phyloP scores from a whole-genome alignment of 2,329 filamentous ascomycete genomes.

The Cercospora brassicicola region DNA sequence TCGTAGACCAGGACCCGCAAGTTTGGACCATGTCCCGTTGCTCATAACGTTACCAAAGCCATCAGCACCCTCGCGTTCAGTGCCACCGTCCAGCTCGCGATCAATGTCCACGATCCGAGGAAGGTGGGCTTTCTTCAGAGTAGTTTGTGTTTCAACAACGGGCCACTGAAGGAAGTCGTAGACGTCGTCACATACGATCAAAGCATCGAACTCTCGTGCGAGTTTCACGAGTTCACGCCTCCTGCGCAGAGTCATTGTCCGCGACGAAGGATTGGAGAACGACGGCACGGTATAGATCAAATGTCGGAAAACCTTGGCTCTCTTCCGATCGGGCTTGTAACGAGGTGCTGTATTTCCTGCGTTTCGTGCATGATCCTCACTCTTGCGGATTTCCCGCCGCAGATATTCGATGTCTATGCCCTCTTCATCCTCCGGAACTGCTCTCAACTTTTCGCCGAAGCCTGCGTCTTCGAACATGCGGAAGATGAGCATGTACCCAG shows the following conservation, averaged over 20 bases:
- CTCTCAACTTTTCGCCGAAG: constrained; percentile 65
- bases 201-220: constrained; percentile 74
- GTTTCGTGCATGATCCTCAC: constrained; percentile 45
- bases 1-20: constrained; percentile 75
- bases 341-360: constrained; percentile 26
- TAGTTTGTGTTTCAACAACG: constrained; percentile 28
- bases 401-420: constrained; percentile 70
- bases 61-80: constrained; percentile 50
- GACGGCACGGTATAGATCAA: constrained; percentile 86
- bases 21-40: constrained; percentile 89
- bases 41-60: constrained; percentile 78
- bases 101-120: constrained; percentile 81
- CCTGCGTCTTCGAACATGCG: constrained; percentile 82
- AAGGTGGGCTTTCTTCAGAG: constrained; percentile 47
- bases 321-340: constrained; percentile 58
- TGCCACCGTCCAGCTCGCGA: constrained; percentile 60
- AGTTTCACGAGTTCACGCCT: constrained; percentile 70
- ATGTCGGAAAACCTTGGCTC: constrained; percentile 77
- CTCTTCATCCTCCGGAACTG: constrained; percentile 73
- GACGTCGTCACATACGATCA: constrained; percentile 87
- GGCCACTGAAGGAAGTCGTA: constrained; percentile 91
- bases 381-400: constrained; percentile 51
- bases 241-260: constrained; percentile 71
- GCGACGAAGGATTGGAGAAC: constrained; percentile 83
- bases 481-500: constrained; percentile 81